Base-by-base conservation (phyloP, 768 basidiomycete species). In the Coprinopsis cinerea region DNA sequence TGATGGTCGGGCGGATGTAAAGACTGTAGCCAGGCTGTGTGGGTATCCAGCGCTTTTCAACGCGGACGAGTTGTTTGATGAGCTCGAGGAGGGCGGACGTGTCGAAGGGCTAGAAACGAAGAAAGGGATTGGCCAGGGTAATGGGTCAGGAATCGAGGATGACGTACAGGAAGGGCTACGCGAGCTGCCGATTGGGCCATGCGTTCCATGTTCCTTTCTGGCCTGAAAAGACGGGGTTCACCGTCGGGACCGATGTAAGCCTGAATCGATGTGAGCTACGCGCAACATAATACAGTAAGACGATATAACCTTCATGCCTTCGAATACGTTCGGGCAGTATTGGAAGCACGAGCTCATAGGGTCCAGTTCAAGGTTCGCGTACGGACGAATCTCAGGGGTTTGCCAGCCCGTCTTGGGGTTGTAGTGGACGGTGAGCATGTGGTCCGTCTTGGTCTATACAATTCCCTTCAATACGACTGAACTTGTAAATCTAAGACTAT, bases 1-100 rank as follows among this genome's bases (percentile, higher is more conserved):
- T 85, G 60, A 89, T 67, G 4, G 83, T 92, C 20, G 90, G 86
- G 40, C 93, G 83, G 56, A 96, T 78, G 71, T 95, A 97, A 28
- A 97, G 71, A 50, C 85, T 89, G 64, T 89, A 81, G 13, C 86
- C 92, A 1, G 79, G 72, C 11, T 71, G 64, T 1, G 70, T 67
- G 2, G 92, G 93, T 26, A 96, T 90, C 92, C 93, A 96, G 10
- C 84, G 78, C n/a, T 72, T 65, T 37, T 97, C 93, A 40, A 86
- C 55, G 35, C 61, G 48, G 43, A 88, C 81, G 51, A 97, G 77
- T 42, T 77, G 76, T 64, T 86, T 84, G 61, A 97, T 85, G 55
- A 92, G 77, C 42, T 76, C 72, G 0, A 85, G 69, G 22, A 94
- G 70, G 2, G 78, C 81, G 28, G 81, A 73, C 3, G 79, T 76